Evolutionary conservation across 768 basidiomycete species (phyloP).

Genomic region (Suillus spraguei): DNA sequence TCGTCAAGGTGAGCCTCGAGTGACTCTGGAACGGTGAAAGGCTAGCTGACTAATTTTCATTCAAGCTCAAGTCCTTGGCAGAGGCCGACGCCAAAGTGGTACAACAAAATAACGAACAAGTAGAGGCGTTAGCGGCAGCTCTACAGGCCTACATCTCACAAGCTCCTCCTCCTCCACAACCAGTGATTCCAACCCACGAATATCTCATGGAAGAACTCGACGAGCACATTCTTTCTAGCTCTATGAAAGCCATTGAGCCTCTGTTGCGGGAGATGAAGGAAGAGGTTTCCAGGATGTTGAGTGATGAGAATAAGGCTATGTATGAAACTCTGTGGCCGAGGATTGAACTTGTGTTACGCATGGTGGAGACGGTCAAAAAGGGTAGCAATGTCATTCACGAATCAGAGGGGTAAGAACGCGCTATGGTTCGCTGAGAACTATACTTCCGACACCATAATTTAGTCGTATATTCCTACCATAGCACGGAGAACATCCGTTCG

Average conservation of each 20-base stretch:
- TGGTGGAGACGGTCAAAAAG: slow-evolving; percentile 33
- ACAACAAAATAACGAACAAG: slow-evolving; percentile 24
- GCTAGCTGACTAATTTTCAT: slow-evolving; percentile 16
- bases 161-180: slow-evolving; percentile 17
- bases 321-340: slow-evolving; percentile 29
- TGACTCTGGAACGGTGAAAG: slow-evolving; percentile 2
- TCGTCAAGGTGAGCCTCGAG: slow-evolving; percentile 28
- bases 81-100: slow-evolving; percentile 20
- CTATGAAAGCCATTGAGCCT: slow-evolving; percentile 26
- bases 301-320: slow-evolving; percentile 25
- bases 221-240: slow-evolving; percentile 25
- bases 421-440: background rate
- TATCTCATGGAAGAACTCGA: slow-evolving; percentile 33
- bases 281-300: slow-evolving; percentile 26
- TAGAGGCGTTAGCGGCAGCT: slow-evolving; percentile 33
- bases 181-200: slow-evolving; percentile 28
- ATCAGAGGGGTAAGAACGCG: background rate
- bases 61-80: slow-evolving; percentile 17
- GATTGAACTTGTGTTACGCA: slow-evolving; percentile 27
- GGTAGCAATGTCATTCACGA: background rate
- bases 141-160: slow-evolving; percentile 35
- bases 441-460: background rate
- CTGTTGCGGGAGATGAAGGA: slow-evolving; percentile 24
- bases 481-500: background rate
- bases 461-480: background rate